Evolutionary conservation across 1,284 basidiomycete genomes (phyloP), one percentile per base, ranked within the genome.

Genomic region (Cryptococcus wingfieldii): DNA sequence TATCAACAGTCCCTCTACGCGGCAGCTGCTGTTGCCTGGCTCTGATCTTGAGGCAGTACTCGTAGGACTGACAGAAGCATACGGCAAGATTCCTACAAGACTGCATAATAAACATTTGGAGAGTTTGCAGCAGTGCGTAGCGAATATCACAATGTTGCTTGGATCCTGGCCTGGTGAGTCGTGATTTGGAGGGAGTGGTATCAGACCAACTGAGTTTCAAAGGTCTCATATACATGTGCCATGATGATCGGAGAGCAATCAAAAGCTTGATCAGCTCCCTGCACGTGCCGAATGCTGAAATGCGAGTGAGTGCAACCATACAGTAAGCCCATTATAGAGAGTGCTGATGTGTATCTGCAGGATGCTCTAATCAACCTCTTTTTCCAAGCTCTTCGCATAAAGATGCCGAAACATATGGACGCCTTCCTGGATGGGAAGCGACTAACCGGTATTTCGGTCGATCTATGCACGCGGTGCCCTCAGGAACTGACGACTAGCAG

Each of bases 161-260:
- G 83, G 89, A 47, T 92, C 89, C 10, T 99, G 95, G 94, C 88
- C 89, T 60, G 95, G 94, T 92, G 66, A 54, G 86, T n/a, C 10
- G 19, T 10, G 18, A 10, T 38, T 14, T n/a, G 46, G 31, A 37
- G 19, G n/a, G 28, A 3, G 34, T 38, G 55, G 38, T 34, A 14
- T 47, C 53, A 67, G 28, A 70, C 52, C 12, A 25, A 25, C 44
- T 10, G 31, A 10, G 31, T 34, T 8, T 10, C 23, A 31, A 43
- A 87, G 93, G 93, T 8, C 76, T 98, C 34, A 85, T 98, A 81
- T 98, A 97, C 73, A 86, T 97, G 62, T 96, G 91, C 75, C 86
- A 94, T 83, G 83, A 94, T 70, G 84, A 90, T 65, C 87, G 88
- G 79, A 80, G 85, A 18, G 90, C 93, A 0, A 86, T 99, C 59